Evolutionary conservation across 805 yeast species (phyloP), one percentile per base, ranked within the genome.

Genomic region (Candida golubevii): DNA sequence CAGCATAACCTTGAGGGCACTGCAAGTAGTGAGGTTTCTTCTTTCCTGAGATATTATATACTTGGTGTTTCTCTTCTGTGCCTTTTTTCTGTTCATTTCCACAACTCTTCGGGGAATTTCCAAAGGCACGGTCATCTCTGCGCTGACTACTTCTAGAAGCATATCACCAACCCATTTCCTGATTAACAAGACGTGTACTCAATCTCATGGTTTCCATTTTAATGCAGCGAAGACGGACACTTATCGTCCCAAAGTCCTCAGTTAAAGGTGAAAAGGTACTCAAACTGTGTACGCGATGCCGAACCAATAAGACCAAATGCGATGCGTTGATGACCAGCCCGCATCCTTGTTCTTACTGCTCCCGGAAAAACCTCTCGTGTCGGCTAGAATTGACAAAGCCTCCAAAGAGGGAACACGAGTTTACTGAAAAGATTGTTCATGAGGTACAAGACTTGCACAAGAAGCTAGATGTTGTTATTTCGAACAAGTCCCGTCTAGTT

Each of bases 301-400:
- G 88, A 31, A 77, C 77, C 54, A 83, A 80, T 53, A 83, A 83
- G 58, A 80, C 82, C 13, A 79, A 75, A 54, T 83, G 88, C 60
- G 83, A 82, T 56, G 82, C 82, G 10, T 50, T 62, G 11, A 56
- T 57, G 23, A 74, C 78, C 12, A 61, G 68, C 31, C 87, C 88
- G 4, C 56, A 61, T 23, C 76, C 85, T 0, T 83, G 88, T 54
- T 59, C 81, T 3, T 71, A 77, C 28, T 83, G 88, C 57, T 50
- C 65, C 6, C 78, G 74, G 56, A 71, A 74, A 46, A 77, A 77
- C 13, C 53, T 76, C 15, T 61, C 63, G 26, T 83, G 88, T 55
- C 71, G 72, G 36, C 64, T 81, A 36, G 86, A 80, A 50, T 66
- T 75, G 14, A 78, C 82, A 11, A 33, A 30, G 36, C 49, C 54